A percentile compares a stretch with the other conserved stretches of the same genome.
phyloP scores from a whole-genome alignment of 768 basidiomycete genomes.

The Lentinula aciculospora region DNA sequence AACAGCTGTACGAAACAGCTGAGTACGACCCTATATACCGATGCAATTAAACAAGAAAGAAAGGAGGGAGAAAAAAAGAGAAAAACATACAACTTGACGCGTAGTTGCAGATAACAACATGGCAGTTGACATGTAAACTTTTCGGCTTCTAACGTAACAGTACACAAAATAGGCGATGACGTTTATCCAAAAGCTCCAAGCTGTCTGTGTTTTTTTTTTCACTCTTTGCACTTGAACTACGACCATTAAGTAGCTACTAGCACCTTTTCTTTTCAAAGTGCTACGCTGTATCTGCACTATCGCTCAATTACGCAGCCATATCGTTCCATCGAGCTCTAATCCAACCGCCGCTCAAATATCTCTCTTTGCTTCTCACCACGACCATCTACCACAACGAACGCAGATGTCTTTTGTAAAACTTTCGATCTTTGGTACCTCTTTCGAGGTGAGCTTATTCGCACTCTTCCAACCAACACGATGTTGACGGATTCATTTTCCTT shows the following conservation, averaged over 20 bases:
- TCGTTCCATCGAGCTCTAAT: conserved; percentile 1
- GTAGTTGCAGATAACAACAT: conserved; percentile 42
- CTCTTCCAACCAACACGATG: not conserved
- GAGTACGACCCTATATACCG: conserved; percentile 6
- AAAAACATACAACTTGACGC: conserved; percentile 34
- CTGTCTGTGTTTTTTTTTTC: not conserved
- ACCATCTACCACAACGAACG: conserved; percentile 8
- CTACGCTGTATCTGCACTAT: not conserved
- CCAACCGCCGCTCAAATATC: not conserved
- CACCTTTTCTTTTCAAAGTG: not conserved
- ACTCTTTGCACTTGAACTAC: not conserved
- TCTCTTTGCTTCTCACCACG: conserved; percentile 12
- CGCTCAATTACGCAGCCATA: not conserved
- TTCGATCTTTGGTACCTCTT: conserved; percentile 97
- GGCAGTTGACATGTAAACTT: not conserved
- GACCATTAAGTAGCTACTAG: not conserved
- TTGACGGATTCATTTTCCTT: conserved; percentile 7
- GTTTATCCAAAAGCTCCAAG: not conserved
- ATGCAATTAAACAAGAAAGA: not conserved
- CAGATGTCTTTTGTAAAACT: conserved; percentile 95
- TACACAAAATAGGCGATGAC: not conserved
- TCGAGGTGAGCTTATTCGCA: conserved; percentile 57
- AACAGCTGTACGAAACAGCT: not conserved
- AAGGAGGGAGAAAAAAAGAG: not conserved
- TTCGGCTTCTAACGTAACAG: not conserved